Percentiles rank a stretch among this genome's conserved stretches.
phyloP scores from a whole-genome alignment of 2,329 filamentous ascomycete species.

The Orbilia javanica region DNA sequence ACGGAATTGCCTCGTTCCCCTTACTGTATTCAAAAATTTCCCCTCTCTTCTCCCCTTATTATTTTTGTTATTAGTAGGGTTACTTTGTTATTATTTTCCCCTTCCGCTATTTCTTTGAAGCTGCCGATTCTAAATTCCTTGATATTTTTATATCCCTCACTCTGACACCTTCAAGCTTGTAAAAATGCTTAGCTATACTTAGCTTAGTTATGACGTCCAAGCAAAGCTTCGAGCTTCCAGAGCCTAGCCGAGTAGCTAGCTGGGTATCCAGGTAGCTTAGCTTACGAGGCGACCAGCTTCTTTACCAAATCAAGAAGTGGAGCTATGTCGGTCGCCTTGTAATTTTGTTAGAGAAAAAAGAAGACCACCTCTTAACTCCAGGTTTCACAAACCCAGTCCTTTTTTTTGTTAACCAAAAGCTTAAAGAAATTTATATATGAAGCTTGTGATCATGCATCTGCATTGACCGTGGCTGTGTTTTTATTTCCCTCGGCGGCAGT shows the following conservation, averaged over 20 bases:
- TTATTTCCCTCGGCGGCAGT: no score
- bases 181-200: slow-evolving; percentile 34
- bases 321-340: not conserved
- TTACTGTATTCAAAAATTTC: not conserved
- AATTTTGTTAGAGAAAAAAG: not conserved
- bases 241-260: no score
- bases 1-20: not conserved
- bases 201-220: no score
- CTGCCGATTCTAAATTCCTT: slow-evolving; percentile 1
- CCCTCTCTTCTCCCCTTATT: not conserved
- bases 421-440: not conserved
- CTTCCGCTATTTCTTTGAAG: no score
- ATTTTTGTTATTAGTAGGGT: not conserved
- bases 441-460: not conserved
- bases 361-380: not conserved
- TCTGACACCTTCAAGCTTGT: slow-evolving; percentile 21
- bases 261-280: not conserved
- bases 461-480: slow-evolving; percentile 20
- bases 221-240: slow-evolving; percentile 7
- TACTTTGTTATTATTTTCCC: no score
- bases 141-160: slow-evolving; percentile 58
- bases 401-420: not conserved
- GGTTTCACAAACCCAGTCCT: not conserved
- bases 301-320: slow-evolving; percentile 1
- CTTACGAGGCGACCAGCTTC: not conserved